Evolutionary conservation across 2,329 filamentous ascomycete species (phyloP).

Genomic region (Pseudogymnoascus sp.): DNA sequence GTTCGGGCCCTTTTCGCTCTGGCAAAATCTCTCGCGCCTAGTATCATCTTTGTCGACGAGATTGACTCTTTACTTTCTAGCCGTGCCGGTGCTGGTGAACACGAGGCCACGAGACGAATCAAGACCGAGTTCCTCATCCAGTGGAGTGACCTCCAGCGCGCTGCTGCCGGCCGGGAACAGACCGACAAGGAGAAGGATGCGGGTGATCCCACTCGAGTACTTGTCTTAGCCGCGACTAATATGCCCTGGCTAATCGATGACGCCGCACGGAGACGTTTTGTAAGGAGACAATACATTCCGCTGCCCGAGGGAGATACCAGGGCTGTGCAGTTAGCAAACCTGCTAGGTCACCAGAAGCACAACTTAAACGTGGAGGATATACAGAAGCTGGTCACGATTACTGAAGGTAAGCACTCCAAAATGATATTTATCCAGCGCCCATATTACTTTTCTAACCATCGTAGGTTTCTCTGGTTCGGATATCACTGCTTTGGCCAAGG

Average conservation of each 20-base stretch:
- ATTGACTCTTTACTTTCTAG: conserved; percentile 90
- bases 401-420: conserved; percentile 59
- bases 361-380: conserved; percentile 65
- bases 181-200: conserved; percentile 56
- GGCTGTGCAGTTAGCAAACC: conserved; percentile 65
- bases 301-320: conserved; percentile 79
- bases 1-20: conserved; percentile 84
- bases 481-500: conserved; percentile 92
- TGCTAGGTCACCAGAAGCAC: conserved; percentile 85
- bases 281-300: conserved; percentile 90
- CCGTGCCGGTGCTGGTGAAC: conserved; percentile 73
- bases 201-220: conserved; percentile 77
- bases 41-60: conserved; percentile 97
- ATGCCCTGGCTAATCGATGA: conserved; percentile 97
- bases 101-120: conserved; percentile 86
- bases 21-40: conserved; percentile 82
- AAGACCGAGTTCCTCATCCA: conserved; percentile 98
- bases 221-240: conserved; percentile 93
- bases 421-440: background rate
- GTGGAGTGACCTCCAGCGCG: conserved; percentile 89
- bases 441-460: conserved; percentile 13
- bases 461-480: conserved; percentile 95
- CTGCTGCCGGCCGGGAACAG: conserved; percentile 75
- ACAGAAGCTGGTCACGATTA: conserved; percentile 63
- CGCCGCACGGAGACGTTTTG: conserved; percentile 82